Percentiles rank a stretch among this genome's conserved stretches.
These are phyloP conservation scores for Paralagenidium karlingii DNA, from an alignment of 352 stramenopile species.

Conservation along the genomic window DNA sequence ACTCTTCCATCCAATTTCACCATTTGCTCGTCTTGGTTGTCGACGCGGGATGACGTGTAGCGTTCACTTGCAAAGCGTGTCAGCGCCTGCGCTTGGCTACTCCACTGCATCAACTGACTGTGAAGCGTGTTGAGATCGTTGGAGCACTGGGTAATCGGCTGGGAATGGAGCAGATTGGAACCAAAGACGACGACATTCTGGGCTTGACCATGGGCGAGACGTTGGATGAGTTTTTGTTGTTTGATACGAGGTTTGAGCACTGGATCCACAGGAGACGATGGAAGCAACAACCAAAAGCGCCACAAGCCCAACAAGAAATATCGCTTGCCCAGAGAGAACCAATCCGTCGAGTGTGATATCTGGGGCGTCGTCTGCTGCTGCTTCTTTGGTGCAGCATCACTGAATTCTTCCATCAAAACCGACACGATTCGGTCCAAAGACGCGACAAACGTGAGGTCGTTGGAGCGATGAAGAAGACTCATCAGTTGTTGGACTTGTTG, in stretches of 20 bases:
- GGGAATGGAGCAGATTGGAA: slow-evolving; percentile 21
- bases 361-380: too few relatives aligned
- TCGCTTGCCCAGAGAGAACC: slow-evolving; percentile 35
- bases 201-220: slow-evolving; percentile 56
- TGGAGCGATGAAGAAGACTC: too few relatives aligned
- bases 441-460: too few relatives aligned
- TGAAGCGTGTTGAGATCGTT: neutral
- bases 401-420: too few relatives aligned
- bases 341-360: too few relatives aligned
- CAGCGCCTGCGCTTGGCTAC: neutral
- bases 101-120: neutral
- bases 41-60: slow-evolving; percentile 5
- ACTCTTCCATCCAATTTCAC: slow-evolving; percentile 18
- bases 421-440: too few relatives aligned
- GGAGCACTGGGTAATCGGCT: too few relatives aligned
- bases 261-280: slow-evolving; percentile 93
- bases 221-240: slow-evolving; percentile 84
- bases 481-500: too few relatives aligned
- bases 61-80: slow-evolving; percentile 13
- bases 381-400: too few relatives aligned
- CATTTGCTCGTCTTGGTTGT: slow-evolving; percentile 7
- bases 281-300: slow-evolving; percentile 87
- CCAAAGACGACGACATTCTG: slow-evolving; percentile 34
- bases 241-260: slow-evolving; percentile 90
- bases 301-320: slow-evolving; percentile 89